Base-by-base conservation (phyloP, 495 filamentous ascomycete genomes). In the Xylaria flabelliformis region DNA sequence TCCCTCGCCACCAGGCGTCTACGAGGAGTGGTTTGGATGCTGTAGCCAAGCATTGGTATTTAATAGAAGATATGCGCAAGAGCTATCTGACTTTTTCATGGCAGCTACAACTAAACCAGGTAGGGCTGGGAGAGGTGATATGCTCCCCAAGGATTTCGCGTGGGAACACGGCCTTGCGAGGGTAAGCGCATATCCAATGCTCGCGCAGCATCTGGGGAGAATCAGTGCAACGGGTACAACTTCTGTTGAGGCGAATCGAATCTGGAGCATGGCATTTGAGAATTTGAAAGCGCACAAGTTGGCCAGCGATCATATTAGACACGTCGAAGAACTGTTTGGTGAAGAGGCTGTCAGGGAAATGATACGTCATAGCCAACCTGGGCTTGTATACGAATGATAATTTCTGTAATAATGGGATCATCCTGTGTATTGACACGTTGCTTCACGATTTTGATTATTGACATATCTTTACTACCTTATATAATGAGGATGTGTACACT, bases 31-130 rank as follows among this genome's bases (percentile, higher is more conserved):
- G 32, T 76, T 74, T 26, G 84, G 83, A 4, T 87, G 84, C 64
- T 87, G 85, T 67, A 82, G 81, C 21, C 84, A 86, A 67, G 85
- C 81, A 4, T 64, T 86, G 44, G 73, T 86, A 5, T 87, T 84
- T 42, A 82, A 84, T 26, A 74, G 80, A 21, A 72, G 73, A 17
- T 81, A 82, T 39, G 77, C 82, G n/a, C 74, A 66, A 41, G 76
- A 44, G 15, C 65, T 83, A 8, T 74, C 77, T 26, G 39, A 73
- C 17, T 78, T 74, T 56, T 75, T 83, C 64, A 74, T 68, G 67
- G 53, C 58, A 10, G 76, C 75, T 29, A 71, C 77, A 0, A 46
- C 19, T 12, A 70, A 67, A 6, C 48, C 39, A 9, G 69, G 64
- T 1, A 50, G 44, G 42, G 72, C 73, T 0, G 77, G 77, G 1